phyloP scores from a whole-genome alignment of 1,139 yeast species.

The Kodamaea plutei region DNA sequence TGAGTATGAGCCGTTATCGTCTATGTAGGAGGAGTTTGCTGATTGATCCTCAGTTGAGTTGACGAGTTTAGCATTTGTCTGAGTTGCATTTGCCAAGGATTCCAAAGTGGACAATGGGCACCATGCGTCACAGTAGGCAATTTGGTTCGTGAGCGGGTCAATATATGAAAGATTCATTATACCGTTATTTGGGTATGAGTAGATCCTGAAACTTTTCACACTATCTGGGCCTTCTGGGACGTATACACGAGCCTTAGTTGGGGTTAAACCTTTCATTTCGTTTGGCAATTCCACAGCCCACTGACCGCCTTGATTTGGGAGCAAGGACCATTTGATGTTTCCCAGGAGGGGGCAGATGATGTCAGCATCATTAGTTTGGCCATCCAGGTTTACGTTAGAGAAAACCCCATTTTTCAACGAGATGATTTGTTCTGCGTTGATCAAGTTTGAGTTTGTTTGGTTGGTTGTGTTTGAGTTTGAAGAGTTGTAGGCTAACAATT shows the following conservation, averaged over 20 bases:
- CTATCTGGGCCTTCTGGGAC: constrained; percentile 54
- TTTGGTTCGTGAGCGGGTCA: constrained; percentile 61
- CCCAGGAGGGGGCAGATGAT: constrained; percentile 58
- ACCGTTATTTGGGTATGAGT: constrained; percentile 78
- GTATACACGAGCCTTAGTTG: constrained; percentile 72
- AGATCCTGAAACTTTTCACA: constrained; percentile 63
- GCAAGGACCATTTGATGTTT: constrained; percentile 55
- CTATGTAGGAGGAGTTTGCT: constrained; percentile 26
- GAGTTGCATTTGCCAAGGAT: constrained; percentile 23
- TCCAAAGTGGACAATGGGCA: constrained; percentile 58
- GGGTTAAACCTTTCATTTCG: constrained; percentile 49
- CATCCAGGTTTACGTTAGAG: constrained; percentile 47
- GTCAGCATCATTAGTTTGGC: constrained; percentile 27
- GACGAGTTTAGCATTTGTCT: constrained; percentile 17
- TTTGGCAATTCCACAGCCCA: constrained; percentile 64
- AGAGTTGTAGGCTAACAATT: constrained; percentile 34
- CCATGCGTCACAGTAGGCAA: constrained; percentile 74
- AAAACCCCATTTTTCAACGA: constrained; percentile 62
- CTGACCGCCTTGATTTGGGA: constrained; percentile 53
- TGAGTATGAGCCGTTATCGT: constrained; percentile 35
- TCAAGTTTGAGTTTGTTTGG: constrained; percentile 31
- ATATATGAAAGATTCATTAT: constrained; percentile 88
- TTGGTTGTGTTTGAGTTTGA: constrained; percentile 25
- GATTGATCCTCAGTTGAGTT: constrained; percentile 17
- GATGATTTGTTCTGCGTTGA: constrained; percentile 63